Conservation (phyloP, 768 basidiomycete species). For the Russula dissimulans region DNA sequence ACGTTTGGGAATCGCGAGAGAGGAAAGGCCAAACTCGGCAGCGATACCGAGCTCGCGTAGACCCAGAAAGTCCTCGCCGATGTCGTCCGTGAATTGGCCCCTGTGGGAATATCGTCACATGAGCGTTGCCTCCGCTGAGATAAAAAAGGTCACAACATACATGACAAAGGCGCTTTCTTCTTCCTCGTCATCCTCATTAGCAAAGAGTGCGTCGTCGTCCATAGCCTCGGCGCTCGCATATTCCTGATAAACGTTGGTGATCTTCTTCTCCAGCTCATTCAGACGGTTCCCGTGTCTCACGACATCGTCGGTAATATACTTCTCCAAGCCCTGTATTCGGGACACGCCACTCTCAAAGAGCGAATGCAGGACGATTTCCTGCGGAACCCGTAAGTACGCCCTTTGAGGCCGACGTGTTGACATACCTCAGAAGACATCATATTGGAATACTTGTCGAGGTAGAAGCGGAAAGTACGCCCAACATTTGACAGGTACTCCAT, state of each 20-base stretch:
- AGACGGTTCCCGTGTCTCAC: constrained; percentile 72
- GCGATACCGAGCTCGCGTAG: constrained; percentile 83
- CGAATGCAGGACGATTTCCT: constrained; percentile 92
- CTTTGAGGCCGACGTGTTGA: not conserved
- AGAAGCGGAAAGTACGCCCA: constrained; percentile 74
- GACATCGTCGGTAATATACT: constrained; percentile 84
- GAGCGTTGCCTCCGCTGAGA: not conserved
- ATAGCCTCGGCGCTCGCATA: constrained; percentile 39
- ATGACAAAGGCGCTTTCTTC: constrained; percentile 58
- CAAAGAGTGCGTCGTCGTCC: constrained; percentile 56
- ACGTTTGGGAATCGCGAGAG: constrained; percentile 67
- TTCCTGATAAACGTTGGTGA: constrained; percentile 75
- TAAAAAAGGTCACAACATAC: constrained; percentile 30
- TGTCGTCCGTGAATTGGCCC: constrained; percentile 78
- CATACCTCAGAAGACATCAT: constrained; percentile 81
- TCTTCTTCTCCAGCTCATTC: constrained; percentile 75
- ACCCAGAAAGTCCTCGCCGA: constrained; percentile 92
- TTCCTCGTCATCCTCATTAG: constrained; percentile 45
- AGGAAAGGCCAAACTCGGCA: constrained; percentile 70
- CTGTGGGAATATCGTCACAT: constrained; percentile 27
- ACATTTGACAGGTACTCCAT: constrained; percentile 79
- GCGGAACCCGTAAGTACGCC: not conserved
- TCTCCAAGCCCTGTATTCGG: constrained; percentile 68
- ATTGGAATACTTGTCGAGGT: constrained; percentile 70
- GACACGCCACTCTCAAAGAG: constrained; percentile 84